Evolutionary conservation across 225 moss, liverwort and hornwort genomes (phyloP).

Genomic region (Rhytidiadelphus loreus): DNA sequence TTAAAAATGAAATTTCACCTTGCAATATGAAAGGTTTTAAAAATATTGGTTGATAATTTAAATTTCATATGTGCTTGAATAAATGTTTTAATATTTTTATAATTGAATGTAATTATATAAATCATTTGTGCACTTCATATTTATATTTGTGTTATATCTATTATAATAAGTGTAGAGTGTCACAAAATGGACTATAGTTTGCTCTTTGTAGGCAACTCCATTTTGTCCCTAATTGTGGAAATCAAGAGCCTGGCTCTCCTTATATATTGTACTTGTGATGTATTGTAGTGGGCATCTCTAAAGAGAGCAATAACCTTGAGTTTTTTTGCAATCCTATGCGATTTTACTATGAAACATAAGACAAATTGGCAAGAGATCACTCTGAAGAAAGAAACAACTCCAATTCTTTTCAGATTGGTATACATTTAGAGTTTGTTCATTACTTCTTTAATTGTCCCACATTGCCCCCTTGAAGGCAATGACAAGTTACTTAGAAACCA

Average conservation of each 20-base stretch:
- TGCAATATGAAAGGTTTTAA: too few relatives aligned
- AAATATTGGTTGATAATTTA: too few relatives aligned
- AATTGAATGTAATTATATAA: too few relatives aligned
- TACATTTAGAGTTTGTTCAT: background rate
- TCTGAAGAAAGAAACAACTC: background rate
- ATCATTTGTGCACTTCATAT: too few relatives aligned
- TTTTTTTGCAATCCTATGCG: background rate
- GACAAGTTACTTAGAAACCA: background rate
- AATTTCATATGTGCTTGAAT: too few relatives aligned
- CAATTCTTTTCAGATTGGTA: too few relatives aligned
- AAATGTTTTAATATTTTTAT: too few relatives aligned
- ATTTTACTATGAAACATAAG: background rate
- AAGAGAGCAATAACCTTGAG: background rate
- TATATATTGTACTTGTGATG: background rate
- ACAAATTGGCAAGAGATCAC: background rate
- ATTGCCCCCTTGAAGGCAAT: rapidly evolving
- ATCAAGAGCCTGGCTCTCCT: background rate
- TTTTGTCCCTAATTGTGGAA: background rate
- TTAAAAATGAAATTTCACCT: too few relatives aligned
- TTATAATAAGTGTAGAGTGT: too few relatives aligned
- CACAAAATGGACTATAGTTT: background rate
- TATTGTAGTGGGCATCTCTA: rapidly evolving
- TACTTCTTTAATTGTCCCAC: background rate
- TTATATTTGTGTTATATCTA: too few relatives aligned
- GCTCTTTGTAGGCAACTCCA: rapidly evolving